phyloP scores from a whole-genome alignment of 2,329 filamentous ascomycete species.

The Claviceps sp. region DNA sequence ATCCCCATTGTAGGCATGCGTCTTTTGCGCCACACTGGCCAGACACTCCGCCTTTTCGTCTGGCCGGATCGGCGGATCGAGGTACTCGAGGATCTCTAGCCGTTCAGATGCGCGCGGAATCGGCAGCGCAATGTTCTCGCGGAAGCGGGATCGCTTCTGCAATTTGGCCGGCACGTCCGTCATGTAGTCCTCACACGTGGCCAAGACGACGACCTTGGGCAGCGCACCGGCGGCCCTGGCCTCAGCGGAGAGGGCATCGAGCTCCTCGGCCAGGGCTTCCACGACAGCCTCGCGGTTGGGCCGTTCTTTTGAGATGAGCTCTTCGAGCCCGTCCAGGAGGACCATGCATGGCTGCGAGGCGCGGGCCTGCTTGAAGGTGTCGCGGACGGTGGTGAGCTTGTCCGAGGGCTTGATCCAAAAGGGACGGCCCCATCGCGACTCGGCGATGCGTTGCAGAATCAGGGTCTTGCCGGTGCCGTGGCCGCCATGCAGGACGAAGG shows the following conservation, averaged over 20 bases:
- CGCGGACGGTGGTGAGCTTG: slow-evolving; percentile 47
- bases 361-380: slow-evolving; percentile 56
- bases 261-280: slow-evolving; percentile 36
- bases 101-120: slow-evolving; percentile 62
- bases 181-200: slow-evolving; percentile 56
- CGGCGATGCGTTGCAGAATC: slow-evolving; percentile 54
- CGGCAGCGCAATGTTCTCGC: slow-evolving; percentile 56
- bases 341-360: slow-evolving; percentile 62
- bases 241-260: slow-evolving; percentile 38
- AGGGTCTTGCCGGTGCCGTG: slow-evolving; percentile 76
- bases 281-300: slow-evolving; percentile 36
- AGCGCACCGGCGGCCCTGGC: slow-evolving; percentile 23
- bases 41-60: slow-evolving; percentile 39
- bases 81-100: slow-evolving; percentile 57
- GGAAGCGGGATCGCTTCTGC: slow-evolving; percentile 50
- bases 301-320: slow-evolving; percentile 49
- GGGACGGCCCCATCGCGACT: slow-evolving; percentile 57
- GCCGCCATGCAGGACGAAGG: slow-evolving; percentile 66
- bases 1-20: slow-evolving; percentile 74
- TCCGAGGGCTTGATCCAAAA: slow-evolving; percentile 44
- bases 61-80: slow-evolving; percentile 33
- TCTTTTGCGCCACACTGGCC: slow-evolving; percentile 52
- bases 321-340: slow-evolving; percentile 65
- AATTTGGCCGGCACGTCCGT: slow-evolving; percentile 60
- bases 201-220: slow-evolving; percentile 57